Percentiles rank a stretch among this genome's conserved stretches.
Evolutionary conservation across 345 rosid genomes (phyloP).

Genomic region (Moringa oleifera): DNA sequence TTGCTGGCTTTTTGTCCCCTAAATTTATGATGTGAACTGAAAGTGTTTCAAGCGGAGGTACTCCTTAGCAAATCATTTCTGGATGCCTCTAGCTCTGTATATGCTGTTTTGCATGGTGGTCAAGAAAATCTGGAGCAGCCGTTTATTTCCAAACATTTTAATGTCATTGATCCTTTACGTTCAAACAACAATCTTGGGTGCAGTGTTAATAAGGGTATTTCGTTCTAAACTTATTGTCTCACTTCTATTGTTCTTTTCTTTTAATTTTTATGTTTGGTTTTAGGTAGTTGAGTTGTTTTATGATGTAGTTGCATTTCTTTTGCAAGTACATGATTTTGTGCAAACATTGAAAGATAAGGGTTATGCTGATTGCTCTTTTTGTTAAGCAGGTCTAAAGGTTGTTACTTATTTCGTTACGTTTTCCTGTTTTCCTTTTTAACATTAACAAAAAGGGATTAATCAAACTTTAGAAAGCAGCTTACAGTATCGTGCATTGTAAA

Average conservation of each 20-base stretch:
- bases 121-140: constrained; percentile 38
- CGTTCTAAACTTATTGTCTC: background rate
- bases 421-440: background rate
- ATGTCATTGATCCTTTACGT: constrained; percentile 59
- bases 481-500: background rate
- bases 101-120: constrained; percentile 38
- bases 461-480: too few species aligned
- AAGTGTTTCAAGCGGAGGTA: too few species aligned
- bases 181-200: constrained; percentile 60
- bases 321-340: too few species aligned
- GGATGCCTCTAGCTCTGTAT: constrained; percentile 39
- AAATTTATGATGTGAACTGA: too few species aligned
- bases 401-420: background rate
- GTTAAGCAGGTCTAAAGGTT: background rate
- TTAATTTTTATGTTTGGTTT: background rate
- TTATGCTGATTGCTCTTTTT: background rate
- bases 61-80: constrained; percentile 40
- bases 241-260: too few species aligned
- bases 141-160: constrained; percentile 44
- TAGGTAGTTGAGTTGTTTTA: background rate
- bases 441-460: too few species aligned
- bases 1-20: too few species aligned
- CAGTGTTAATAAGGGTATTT: constrained; percentile 53
- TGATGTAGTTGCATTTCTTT: too few species aligned
- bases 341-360: too few species aligned